Evolutionary conservation across 1,284 basidiomycete genomes (phyloP).

Genomic region (Marasmius fiardii): DNA sequence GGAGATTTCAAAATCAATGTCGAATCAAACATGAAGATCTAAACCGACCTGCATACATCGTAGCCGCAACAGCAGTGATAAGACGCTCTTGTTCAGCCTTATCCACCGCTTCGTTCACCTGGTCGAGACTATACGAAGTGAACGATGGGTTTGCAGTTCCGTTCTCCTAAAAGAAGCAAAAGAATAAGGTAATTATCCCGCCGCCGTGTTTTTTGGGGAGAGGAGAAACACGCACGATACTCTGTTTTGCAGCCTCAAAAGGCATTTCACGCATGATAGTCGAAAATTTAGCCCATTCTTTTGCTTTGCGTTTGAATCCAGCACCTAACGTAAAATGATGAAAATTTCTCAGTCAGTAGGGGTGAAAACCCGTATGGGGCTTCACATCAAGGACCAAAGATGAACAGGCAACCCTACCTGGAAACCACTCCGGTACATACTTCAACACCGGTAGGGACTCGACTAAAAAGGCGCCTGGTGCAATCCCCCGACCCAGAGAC

Average conservation of each 20-base stretch:
- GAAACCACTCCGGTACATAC: constrained; percentile 21
- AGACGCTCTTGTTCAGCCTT: constrained; percentile 28
- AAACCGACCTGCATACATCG: constrained; percentile 27
- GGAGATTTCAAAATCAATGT: too few species aligned
- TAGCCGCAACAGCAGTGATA: constrained; percentile 35
- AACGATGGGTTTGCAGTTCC: constrained; percentile 21
- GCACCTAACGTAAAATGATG: constrained; percentile 3
- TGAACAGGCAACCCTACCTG: too few species aligned
- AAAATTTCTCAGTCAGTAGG: not conserved
- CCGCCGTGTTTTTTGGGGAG: too few species aligned
- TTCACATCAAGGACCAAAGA: too few species aligned
- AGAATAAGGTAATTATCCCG: too few species aligned
- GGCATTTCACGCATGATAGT: constrained; percentile 21
- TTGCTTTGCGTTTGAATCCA: constrained; percentile 15
- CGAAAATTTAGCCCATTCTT: constrained; percentile 13
- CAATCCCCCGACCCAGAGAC: constrained; percentile 13
- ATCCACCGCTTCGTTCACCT: constrained; percentile 14
- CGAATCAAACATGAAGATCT: too few species aligned
- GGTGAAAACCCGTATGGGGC: too few species aligned
- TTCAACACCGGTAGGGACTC: constrained; percentile 20
- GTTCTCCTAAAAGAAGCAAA: constrained; percentile 13
- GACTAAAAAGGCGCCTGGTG: constrained; percentile 20
- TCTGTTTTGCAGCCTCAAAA: constrained; percentile 19
- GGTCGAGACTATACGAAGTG: constrained; percentile 21
- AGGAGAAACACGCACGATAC: constrained; percentile 21